Evolutionary conservation across 2,329 filamentous ascomycete genomes (phyloP), one percentile per base, ranked within the genome.

Genomic region (Colletotrichum tofieldiae): DNA sequence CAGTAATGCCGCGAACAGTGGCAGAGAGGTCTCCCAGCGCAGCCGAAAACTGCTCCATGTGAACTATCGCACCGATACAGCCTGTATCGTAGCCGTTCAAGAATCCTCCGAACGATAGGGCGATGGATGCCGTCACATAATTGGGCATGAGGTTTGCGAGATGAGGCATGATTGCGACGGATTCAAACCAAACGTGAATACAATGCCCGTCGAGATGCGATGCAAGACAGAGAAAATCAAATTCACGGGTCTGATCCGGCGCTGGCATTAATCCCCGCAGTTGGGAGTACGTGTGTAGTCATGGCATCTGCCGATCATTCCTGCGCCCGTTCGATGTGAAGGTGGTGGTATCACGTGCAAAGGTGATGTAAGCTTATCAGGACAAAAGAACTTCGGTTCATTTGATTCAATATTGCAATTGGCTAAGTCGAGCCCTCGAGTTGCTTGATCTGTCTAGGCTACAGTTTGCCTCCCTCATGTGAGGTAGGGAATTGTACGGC

Each of bases 1-100:
- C 89, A 1, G 88, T 86, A 20, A 91, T 82, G 0, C 90, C 90
- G 64, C 87, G 86, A 7, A 90, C 77, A 0, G 84, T 85, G 0
- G 89, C 81, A 0, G 87, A 87, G 39, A 89, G 82, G 8, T 77
- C 75, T 1, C 88, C 89, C 56, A 91, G 29, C 6, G 77, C 74
- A 1, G 74, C 73, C 1, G 43, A 59, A 65, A 82, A 83, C 56
- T 80, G 77, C 3, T 73, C 55, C 81, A 82, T 83, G 20, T 76
- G 73, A 1, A 76, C 77, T 23, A 82, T 77, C 3, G 79, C 77
- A 4, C 81, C 81, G 49, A 83, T 81, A 1, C 76, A 78, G 18
- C 81, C 81, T 0, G 81, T 82, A 56, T 83, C 81, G 64, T 78
- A 81, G 68, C 81, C 80, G 70, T 82, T 82, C 51, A 81, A 72